phyloP scores from a whole-genome alignment of 2,329 filamentous ascomycete genomes.

The Xylaria sp. region DNA sequence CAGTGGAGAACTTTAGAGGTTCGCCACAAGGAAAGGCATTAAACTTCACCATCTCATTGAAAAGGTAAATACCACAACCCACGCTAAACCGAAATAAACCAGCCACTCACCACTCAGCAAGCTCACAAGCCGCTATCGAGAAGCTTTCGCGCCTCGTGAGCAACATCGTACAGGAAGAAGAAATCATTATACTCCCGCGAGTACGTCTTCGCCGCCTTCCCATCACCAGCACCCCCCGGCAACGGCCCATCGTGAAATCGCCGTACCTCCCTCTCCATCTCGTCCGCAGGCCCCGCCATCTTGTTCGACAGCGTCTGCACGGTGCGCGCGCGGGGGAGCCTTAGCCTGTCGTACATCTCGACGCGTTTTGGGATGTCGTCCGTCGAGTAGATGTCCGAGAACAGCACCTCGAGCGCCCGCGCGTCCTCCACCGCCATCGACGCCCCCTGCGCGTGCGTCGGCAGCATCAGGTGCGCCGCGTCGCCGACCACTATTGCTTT shows the following conservation, averaged over 20 bases:
- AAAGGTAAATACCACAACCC: too few relatives aligned
- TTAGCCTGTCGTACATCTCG: neutral
- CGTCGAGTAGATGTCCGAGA: neutral
- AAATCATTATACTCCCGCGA: neutral
- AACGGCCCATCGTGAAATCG: neutral
- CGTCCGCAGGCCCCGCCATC: neutral
- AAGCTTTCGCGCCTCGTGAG: neutral
- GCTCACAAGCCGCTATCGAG: neutral
- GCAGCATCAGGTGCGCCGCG: neutral
- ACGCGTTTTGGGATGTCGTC: neutral
- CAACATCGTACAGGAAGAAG: neutral
- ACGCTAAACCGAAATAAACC: too few relatives aligned
- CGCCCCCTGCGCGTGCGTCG: neutral
- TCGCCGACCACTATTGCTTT: neutral
- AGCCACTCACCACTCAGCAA: neutral
- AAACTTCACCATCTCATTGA: too few relatives aligned
- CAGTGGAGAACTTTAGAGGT: neutral
- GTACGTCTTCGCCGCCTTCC: neutral
- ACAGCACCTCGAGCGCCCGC: neutral
- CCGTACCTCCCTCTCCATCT: neutral
- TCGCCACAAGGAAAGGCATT: neutral
- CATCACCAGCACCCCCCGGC: neutral
- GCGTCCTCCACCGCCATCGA: neutral
- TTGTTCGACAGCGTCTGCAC: neutral
- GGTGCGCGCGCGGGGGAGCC: neutral